Evolutionary conservation across 1,139 yeast genomes (phyloP), one percentile per base, ranked within the genome.

Genomic region (Lodderomyces metapsilosis): DNA sequence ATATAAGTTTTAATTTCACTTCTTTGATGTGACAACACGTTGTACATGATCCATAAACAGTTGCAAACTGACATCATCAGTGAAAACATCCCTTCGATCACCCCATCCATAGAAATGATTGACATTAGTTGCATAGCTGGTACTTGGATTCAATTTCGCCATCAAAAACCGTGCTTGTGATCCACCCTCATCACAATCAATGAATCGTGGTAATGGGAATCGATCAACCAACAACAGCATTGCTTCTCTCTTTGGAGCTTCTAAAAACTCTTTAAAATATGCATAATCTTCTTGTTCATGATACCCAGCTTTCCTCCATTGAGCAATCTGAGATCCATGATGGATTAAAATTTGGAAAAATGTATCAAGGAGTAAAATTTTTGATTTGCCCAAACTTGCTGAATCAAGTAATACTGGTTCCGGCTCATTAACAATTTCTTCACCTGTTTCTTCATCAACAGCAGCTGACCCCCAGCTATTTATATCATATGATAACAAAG

Each of bases 131-230:
- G 77, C 72, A 52, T 82, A 82, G 37, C 78, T 77, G 10, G 82
- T 79, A 18, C 88, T 77, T 13, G 94, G 94, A 57, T 84, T 85
- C 53, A 85, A 66, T 57, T 83, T 82, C 2, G 89, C 84, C 74
- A 81, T 78, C 46, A 85, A 66, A 57, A 85, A 85, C 56, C 94
- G 71, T 0, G 92, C 88, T 69, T 92, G 98, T 18, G 97, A 89
- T 39, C 96, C 97, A 57, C 98, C 97, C 55, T 91, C 96, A 61
- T 91, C 97, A 44, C 97, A 88, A 56, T 91, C 96, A 52, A 91
- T 88, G 38, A 56, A 92, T 67, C 98, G 81, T 37, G 98, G 98
- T 57, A 92, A 76, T 53, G 98, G 98, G 80, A 88, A 92, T 64
- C 98, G 81, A 60, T 92, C 97, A 34, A 86, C 82, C 57, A 92